A percentile compares a stretch with the other conserved stretches of the same genome.
Evolutionary conservation across 179 eudicot genomes (phyloP).

Genomic region (Spinacia oleracea): DNA sequence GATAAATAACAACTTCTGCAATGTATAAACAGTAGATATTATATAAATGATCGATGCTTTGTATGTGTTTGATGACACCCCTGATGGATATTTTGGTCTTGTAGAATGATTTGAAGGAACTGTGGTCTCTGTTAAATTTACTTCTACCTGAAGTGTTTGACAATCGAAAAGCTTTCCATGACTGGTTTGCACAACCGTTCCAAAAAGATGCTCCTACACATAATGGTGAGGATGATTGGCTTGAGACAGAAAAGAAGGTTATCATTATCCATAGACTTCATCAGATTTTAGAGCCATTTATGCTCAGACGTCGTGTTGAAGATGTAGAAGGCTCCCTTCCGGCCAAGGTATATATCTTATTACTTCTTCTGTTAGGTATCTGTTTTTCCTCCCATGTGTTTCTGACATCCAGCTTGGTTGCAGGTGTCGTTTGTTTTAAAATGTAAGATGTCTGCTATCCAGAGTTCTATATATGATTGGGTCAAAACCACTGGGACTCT

Average conservation of each 20-base stretch:
- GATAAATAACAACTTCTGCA: background rate
- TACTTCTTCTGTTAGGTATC: background rate
- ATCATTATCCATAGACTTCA: conserved; percentile 96
- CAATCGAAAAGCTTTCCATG: conserved; percentile 97
- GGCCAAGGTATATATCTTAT: conserved; percentile 68
- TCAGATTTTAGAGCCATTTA: conserved; percentile 97
- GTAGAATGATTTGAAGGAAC: conserved; percentile 98
- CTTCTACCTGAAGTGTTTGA: conserved; percentile 99
- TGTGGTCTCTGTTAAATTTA: conserved; percentile 93
- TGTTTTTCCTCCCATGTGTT: conserved; percentile 1
- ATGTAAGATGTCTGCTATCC: conserved; percentile 96
- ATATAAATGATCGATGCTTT: background rate
- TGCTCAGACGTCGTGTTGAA: conserved; percentile 99
- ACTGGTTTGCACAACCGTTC: conserved; percentile 98
- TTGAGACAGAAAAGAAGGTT: conserved; percentile 97
- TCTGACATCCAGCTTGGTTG: conserved; percentile 24
- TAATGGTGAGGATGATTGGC: conserved; percentile 97
- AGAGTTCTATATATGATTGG: conserved; percentile 93
- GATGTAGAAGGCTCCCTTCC: conserved; percentile 99
- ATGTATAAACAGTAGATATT: background rate
- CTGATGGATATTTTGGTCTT: conserved; percentile 19
- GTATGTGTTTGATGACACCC: conserved; percentile 10
- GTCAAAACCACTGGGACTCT: conserved; percentile 90
- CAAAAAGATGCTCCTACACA: conserved; percentile 83
- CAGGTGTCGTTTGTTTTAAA: conserved; percentile 86